phyloP scores from a whole-genome alignment of 129 eudicot species.

The Lonicera japonica region DNA sequence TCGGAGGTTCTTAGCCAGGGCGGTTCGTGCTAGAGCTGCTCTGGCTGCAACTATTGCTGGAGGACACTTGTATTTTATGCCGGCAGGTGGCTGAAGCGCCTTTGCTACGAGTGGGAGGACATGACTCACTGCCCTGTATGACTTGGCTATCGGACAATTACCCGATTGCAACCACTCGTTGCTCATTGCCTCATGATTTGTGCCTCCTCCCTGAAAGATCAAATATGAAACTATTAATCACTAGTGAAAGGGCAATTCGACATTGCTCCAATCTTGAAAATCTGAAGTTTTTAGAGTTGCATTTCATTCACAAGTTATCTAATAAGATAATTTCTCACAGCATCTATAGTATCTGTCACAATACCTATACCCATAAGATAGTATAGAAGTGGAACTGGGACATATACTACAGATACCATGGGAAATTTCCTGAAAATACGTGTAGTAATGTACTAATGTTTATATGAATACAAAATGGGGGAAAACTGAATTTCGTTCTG shows the following conservation, averaged over 20 bases:
- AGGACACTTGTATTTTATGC: constrained; percentile 62
- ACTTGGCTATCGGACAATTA: constrained; percentile 90
- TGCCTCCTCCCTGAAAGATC: constrained; percentile 41
- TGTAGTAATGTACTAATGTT: too few species aligned
- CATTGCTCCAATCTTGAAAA: too few species aligned
- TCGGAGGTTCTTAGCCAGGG: constrained; percentile 77
- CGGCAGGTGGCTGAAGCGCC: constrained; percentile 71
- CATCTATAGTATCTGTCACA: too few species aligned
- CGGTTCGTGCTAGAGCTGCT: constrained; percentile 73
- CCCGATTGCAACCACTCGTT: constrained; percentile 92
- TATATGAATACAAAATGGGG: too few species aligned
- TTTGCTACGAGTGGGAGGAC: constrained; percentile 82
- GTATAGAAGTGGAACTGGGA: too few species aligned
- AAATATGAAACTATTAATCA: not conserved
- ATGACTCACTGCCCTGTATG: constrained; percentile 72
- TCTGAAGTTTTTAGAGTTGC: too few species aligned
- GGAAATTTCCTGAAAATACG: too few species aligned
- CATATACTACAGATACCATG: too few species aligned
- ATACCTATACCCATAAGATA: too few species aligned
- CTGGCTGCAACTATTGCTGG: constrained; percentile 76
- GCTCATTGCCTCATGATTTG: constrained; percentile 71
- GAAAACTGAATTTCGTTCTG: too few species aligned
- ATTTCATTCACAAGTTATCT: too few species aligned
- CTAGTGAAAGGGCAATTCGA: not conserved
- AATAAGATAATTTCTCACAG: too few species aligned